Conservation (phyloP, 2,329 filamentous ascomycete species). For the Ophiostoma novo-ulmi region DNA sequence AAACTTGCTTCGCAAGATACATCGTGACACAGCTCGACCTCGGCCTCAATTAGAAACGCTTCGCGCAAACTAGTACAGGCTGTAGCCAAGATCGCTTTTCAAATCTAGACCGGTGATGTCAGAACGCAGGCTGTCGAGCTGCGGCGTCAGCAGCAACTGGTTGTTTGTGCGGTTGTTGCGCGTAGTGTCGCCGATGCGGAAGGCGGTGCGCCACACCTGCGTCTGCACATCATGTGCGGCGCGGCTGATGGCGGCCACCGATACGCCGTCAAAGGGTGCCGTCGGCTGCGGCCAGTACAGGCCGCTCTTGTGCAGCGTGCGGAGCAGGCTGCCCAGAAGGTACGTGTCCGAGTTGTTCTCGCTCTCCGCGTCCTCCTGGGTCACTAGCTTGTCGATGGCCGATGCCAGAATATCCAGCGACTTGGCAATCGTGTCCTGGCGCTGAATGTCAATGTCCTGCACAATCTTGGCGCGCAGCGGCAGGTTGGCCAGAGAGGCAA, state of each 20-base stretch:
- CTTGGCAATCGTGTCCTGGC: constrained; percentile 30
- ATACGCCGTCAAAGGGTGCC: constrained; percentile 30
- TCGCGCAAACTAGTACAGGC: constrained; percentile 27
- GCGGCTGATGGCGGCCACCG: constrained; percentile 29
- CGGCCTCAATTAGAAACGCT: not conserved
- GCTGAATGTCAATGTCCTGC: constrained; percentile 32
- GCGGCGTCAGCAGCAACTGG: constrained; percentile 26
- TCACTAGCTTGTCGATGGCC: constrained; percentile 29
- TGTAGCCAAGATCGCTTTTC: constrained; percentile 33
- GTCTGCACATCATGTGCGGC: constrained; percentile 30
- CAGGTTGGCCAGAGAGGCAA: constrained; percentile 25
- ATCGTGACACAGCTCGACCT: constrained; percentile 2
- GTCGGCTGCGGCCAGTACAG: constrained; percentile 32
- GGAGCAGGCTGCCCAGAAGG: constrained; percentile 32
- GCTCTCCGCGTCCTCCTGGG: constrained; percentile 16
- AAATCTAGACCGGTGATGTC: constrained; percentile 31
- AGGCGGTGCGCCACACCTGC: constrained; percentile 26
- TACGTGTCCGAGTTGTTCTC: constrained; percentile 30
- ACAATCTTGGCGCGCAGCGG: constrained; percentile 32
- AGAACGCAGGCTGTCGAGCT: constrained; percentile 27
- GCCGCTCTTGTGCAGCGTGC: constrained; percentile 30
- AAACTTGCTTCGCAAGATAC: no score
- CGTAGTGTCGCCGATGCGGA: constrained; percentile 21
- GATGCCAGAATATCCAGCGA: constrained; percentile 29
- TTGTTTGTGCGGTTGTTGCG: constrained; percentile 21